Percentiles rank a stretch among this genome's conserved stretches.
These are phyloP conservation scores for Emergomyces pasteurianus DNA, from an alignment of 2,329 filamentous ascomycete genomes.

Conservation along the genomic window DNA sequence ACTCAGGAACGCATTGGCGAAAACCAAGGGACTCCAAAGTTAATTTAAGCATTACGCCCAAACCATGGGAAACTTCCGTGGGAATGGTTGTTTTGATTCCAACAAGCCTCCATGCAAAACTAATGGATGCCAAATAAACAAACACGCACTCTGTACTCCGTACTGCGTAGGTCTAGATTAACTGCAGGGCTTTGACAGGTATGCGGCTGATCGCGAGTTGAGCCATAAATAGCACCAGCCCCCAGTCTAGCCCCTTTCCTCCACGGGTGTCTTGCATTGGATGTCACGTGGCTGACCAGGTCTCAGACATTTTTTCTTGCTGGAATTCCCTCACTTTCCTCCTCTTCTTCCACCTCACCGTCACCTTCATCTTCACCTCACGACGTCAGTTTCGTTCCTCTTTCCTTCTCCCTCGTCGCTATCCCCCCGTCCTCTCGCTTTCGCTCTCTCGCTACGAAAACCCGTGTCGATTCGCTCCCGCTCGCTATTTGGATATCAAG, in stretches of 20 bases:
- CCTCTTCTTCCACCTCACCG: neutral
- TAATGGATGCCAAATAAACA: no score
- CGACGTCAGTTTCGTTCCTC: neutral
- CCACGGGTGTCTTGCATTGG: neutral
- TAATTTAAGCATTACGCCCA: neutral
- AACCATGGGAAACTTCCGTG: neutral
- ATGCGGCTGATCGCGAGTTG: no score
- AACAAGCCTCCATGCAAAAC: no score
- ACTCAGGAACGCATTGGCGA: neutral
- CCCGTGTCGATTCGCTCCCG: neutral
- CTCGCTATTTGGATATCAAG: neutral
- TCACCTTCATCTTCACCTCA: neutral
- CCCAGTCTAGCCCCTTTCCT: neutral
- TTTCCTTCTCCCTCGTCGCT: neutral
- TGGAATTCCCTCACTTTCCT: neutral
- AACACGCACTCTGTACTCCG: no score
- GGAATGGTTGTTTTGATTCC: no score
- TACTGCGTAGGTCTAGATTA: no score
- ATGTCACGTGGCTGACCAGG: neutral
- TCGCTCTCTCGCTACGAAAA: neutral
- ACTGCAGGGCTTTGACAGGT: no score
- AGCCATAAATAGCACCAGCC: neutral
- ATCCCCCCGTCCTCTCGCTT: neutral
- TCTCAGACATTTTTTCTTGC: neutral
- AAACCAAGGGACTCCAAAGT: neutral